Conservation (phyloP, 306 rosid species). For the Pachyrhizus erosus region DNA sequence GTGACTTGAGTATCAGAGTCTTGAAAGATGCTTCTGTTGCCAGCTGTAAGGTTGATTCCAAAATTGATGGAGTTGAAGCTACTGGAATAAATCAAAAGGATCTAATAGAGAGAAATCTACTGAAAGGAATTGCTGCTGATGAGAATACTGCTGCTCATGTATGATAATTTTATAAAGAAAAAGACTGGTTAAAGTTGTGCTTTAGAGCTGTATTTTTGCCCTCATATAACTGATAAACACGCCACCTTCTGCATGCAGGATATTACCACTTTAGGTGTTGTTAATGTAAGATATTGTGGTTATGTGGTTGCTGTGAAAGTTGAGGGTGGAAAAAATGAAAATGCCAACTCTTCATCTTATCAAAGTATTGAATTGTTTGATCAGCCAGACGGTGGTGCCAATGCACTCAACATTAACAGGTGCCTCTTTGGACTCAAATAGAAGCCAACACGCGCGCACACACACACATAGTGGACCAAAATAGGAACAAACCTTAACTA, state of each 20-base stretch:
- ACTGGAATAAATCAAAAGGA: conserved; percentile 59
- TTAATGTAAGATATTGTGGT: background rate
- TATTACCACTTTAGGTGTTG: background rate
- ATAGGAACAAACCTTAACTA: background rate
- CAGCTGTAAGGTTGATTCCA: conserved; percentile 71
- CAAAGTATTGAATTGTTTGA: background rate
- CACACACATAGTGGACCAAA: background rate
- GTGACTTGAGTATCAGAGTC: conserved; percentile 67
- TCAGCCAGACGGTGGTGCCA: background rate
- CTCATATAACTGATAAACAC: background rate
- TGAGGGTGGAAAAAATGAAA: background rate
- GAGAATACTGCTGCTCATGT: background rate
- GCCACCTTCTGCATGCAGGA: background rate
- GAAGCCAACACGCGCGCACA: background rate
- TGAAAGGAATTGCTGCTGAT: conserved; percentile 56
- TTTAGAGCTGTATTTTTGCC: background rate
- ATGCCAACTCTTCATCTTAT: background rate
- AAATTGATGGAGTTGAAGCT: conserved; percentile 73
- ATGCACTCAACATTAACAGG: background rate
- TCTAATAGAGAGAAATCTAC: conserved; percentile 62
- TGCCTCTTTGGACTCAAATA: background rate
- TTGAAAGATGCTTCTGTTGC: conserved; percentile 69
- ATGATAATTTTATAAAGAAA: background rate
- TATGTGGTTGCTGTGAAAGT: background rate
- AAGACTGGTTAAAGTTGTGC: background rate